Evolutionary conservation across 495 filamentous ascomycete species (phyloP).

Genomic region (Sordaria brevicollis): DNA sequence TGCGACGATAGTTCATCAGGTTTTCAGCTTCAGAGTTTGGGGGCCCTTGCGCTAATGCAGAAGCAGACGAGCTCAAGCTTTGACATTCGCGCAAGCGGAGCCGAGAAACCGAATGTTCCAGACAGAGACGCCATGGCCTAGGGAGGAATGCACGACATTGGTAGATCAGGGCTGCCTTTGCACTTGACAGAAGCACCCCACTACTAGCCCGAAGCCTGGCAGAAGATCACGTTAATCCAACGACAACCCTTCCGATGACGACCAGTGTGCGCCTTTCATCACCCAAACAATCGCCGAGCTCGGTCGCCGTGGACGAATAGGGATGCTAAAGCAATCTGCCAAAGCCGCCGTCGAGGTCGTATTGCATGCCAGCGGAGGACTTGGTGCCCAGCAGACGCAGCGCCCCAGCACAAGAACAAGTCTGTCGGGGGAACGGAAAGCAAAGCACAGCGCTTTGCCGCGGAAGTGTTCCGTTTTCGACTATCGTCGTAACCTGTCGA

Average conservation of each 20-base stretch:
- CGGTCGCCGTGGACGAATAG: background rate
- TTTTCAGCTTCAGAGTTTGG: background rate
- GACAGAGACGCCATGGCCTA: background rate
- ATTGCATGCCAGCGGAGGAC: background rate
- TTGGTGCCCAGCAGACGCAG: background rate
- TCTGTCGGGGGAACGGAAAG: background rate
- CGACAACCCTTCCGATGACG: background rate
- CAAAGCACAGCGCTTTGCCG: background rate
- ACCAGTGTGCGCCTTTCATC: background rate
- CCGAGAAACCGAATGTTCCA: background rate
- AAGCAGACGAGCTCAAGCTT: background rate
- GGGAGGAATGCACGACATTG: background rate
- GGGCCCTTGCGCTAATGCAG: background rate
- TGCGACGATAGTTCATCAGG: background rate
- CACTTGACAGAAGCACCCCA: background rate
- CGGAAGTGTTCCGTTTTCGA: background rate
- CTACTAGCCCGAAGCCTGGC: background rate
- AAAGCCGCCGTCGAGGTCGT: background rate
- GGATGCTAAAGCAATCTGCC: background rate
- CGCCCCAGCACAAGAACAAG: background rate
- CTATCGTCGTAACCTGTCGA: background rate
- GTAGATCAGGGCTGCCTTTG: background rate
- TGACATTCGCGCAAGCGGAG: background rate
- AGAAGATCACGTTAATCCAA: background rate
- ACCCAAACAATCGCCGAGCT: background rate